Evolutionary conservation across 2,329 filamentous ascomycete genomes (phyloP), one percentile per base, ranked within the genome.

Genomic region (Epichloe brachyelytri): DNA sequence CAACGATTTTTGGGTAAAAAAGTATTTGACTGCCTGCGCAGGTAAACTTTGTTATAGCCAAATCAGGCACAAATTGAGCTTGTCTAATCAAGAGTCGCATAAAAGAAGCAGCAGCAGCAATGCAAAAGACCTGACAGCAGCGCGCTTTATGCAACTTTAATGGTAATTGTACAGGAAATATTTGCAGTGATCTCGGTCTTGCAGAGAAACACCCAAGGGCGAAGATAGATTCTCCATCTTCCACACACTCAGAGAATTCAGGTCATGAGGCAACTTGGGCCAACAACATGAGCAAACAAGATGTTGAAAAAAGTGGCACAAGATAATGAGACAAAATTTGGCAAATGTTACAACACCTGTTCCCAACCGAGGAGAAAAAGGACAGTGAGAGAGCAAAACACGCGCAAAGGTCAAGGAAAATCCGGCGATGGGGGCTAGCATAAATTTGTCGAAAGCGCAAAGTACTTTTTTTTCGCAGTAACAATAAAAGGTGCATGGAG

Each of bases 81-180:
- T 62, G 57, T 65, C 64, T 65, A 65, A 41, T 33, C 36, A 33
- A 59, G 59, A 63, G 62, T 61, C 58, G 62, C 62, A 58, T 44
- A 60, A 55, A 61, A 57, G 58, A 60, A 62, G 59, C 57, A 62
- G 57, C 56, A 60, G 58, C 56, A 60, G 40, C 43, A 48, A 64
- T 63, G 59, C 61, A 62, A 60, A 59, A 56, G 57, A 64, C 59
- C 62, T 54, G 56, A 61, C 59, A 63, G 61, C 57, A 61, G 62
- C 72, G 71, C 70, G 69, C 59, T 67, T 68, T 63, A 62, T 62
- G 69, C 67, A 65, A 70, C 70, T 71, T 46, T 65, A 61, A 72
- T 67, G 65, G 68, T 78, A 78, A 76, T 77, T 77, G 72, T 78
- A 78, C 75, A 78, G 68, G 68, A 71, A 67, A 69, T 38, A 48